Evolutionary conservation across 2,329 filamentous ascomycete genomes (phyloP), one percentile per base, ranked within the genome.

Genomic region (Cladophialophora psammophila): DNA sequence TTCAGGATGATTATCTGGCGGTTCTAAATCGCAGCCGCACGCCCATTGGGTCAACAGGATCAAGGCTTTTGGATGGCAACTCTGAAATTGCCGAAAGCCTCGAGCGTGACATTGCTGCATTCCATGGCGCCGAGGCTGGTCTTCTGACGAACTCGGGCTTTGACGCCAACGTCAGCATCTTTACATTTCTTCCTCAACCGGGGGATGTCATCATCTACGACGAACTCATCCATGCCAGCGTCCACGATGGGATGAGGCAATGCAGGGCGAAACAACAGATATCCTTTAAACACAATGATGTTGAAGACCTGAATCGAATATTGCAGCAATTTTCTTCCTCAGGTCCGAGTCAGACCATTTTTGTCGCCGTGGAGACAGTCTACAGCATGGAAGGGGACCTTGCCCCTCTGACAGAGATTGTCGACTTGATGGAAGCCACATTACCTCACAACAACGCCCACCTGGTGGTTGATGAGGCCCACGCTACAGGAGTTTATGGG

Each of bases 381-480:
- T 94, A 95, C 76, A 93, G 90, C 75, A 95, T 95, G 92, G 91
- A 94, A 61, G 92, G 92, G 0, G 91, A 94, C 71, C 79, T 92
- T 18, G 86, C 86, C 0, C 90, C 89, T 0, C 79, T 95, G 10
- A 73, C 74, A 10, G 83, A 87, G 5, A 85, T 94, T 18, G 82
- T 90, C 1, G 76, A 82, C 0, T 80, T 86, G 4, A 84, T 90
- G 0, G 83, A 90, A 48, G 76, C 79, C 0, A 73, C 85, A 0
- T 77, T 93, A 0, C 86, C 88, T 0, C 67, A 67, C 0, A 83
- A 83, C 0, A 91, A 91, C 68, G 81, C 78, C 2, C 81, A 86
- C 68, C 80, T 88, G 36, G 75, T 87, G 12, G 79, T 88, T 0
- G 86, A 88, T 67, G 86, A 88, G 67, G 85, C 86, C 0, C 86